A percentile compares a stretch with the other conserved stretches of the same genome.
phyloP scores from a whole-genome alignment of 345 rosid species.

The Nephelium lappaceum region DNA sequence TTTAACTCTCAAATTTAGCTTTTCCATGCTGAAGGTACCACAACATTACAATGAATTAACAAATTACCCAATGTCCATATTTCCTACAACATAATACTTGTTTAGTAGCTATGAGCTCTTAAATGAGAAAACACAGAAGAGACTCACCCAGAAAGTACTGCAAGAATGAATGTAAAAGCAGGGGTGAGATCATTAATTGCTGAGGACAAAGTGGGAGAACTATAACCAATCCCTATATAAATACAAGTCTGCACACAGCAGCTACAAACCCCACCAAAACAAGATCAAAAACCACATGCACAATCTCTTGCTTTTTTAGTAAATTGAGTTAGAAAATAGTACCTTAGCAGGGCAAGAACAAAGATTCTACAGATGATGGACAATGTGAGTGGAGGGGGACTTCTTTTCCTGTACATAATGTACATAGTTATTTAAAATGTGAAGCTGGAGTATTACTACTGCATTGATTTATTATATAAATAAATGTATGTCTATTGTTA shows the following conservation, averaged over 20 bases:
- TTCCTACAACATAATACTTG: too few species aligned
- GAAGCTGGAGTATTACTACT: neutral
- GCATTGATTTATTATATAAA: too few species aligned
- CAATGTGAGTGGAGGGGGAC: conserved; percentile 25
- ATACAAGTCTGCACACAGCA: conserved; percentile 20
- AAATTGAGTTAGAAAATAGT: neutral
- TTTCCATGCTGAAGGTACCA: conserved; percentile 32
- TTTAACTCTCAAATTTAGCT: conserved; percentile 22
- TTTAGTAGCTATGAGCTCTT: too few species aligned
- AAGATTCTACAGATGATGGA: conserved; percentile 30
- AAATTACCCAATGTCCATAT: neutral
- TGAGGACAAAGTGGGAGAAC: conserved; percentile 30
- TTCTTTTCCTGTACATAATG: conserved; percentile 25
- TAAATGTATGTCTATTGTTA: neutral
- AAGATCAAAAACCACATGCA: neutral
- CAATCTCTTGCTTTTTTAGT: neutral
- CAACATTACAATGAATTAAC: neutral
- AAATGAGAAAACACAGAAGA: neutral
- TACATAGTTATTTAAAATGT: neutral
- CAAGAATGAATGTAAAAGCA: conserved; percentile 23
- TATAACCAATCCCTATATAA: conserved; percentile 17
- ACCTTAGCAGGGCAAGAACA: conserved; percentile 32
- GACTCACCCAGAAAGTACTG: conserved; percentile 14
- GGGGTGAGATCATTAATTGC: conserved; percentile 28
- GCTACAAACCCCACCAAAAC: neutral